Percentiles rank a stretch among this genome's conserved stretches.
Evolutionary conservation across 495 filamentous ascomycete species (phyloP).

Genomic region (Elasticomyces elasticus): DNA sequence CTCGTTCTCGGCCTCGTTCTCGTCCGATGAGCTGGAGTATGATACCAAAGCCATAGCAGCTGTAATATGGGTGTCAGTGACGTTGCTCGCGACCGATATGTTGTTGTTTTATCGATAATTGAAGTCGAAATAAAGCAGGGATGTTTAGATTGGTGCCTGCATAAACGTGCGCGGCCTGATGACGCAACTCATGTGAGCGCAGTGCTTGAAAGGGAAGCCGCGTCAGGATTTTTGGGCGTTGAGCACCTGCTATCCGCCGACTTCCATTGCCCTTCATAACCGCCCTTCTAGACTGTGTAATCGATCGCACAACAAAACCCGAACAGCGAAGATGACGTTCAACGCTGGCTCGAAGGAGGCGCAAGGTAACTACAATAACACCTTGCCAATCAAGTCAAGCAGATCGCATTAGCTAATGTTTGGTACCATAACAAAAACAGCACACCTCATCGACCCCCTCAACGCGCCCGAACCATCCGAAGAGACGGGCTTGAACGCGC

Average conservation of each 20-base stretch:
- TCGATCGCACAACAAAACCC: neutral
- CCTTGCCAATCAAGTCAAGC: neutral
- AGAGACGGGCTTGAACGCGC: conserved; percentile 43
- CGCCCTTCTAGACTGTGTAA: neutral
- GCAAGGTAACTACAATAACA: neutral
- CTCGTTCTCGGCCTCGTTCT: conserved; percentile 6
- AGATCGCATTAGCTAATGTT: no score
- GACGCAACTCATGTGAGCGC: conserved; percentile 8
- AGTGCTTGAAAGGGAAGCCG: neutral
- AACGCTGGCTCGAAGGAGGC: conserved; percentile 8
- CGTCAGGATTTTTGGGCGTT: neutral
- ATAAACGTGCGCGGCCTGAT: no score
- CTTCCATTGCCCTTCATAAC: neutral
- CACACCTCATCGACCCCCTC: conserved; percentile 50
- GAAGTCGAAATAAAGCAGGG: no score
- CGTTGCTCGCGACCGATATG: no score
- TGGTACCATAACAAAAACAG: conserved; percentile 35
- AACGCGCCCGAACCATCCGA: conserved; percentile 43
- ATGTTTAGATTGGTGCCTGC: neutral
- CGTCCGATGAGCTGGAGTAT: neutral
- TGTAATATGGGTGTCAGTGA: no score
- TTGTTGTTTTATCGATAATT: no score
- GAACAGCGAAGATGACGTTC: neutral
- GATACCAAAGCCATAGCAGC: no score
- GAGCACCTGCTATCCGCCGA: neutral